Percentiles rank a stretch among this genome's conserved stretches.
These are phyloP conservation scores for Chaetomidium leptoderma DNA, from an alignment of 495 filamentous ascomycete species.

Conservation along the genomic window DNA sequence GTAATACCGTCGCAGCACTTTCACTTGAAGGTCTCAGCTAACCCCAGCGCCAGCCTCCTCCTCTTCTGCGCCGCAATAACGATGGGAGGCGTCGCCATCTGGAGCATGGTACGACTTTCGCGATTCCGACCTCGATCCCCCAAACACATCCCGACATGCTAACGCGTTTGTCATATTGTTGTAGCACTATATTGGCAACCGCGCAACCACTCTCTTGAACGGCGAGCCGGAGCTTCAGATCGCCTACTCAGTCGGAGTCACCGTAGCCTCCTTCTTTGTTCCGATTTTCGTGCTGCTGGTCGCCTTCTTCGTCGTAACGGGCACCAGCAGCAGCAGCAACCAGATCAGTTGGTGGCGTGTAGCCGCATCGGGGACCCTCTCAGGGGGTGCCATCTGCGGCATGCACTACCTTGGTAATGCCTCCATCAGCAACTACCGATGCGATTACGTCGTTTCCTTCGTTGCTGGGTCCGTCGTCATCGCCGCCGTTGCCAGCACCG, in stretches of 20 bases:
- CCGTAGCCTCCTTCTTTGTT: conserved; percentile 73
- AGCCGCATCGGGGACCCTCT: conserved; percentile 57
- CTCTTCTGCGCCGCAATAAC: conserved; percentile 64
- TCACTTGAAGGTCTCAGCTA: not conserved
- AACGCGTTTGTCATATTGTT: not conserved
- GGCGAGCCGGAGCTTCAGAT: conserved; percentile 62
- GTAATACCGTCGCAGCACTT: too few relatives aligned
- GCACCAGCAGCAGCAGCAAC: conserved; percentile 53
- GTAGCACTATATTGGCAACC: conserved; percentile 77
- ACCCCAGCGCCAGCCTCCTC: conserved; percentile 53
- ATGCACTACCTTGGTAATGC: conserved; percentile 90
- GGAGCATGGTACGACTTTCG: conserved; percentile 44
- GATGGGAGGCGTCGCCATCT: conserved; percentile 80
- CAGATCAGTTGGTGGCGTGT: conserved; percentile 54
- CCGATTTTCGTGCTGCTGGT: conserved; percentile 68
- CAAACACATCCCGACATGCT: not conserved
- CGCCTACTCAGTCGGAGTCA: conserved; percentile 66
- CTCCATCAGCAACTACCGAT: conserved; percentile 72
- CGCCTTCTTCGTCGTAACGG: conserved; percentile 68
- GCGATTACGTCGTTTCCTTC: conserved; percentile 51
- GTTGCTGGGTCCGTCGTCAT: conserved; percentile 69
- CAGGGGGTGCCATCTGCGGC: conserved; percentile 70
- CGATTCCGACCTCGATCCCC: not conserved
- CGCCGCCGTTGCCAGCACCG: conserved; percentile 62
- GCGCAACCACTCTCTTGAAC: conserved; percentile 65